Base-by-base conservation (phyloP, 2,329 filamentous ascomycete genomes). In the Thelonectria blattea region DNA sequence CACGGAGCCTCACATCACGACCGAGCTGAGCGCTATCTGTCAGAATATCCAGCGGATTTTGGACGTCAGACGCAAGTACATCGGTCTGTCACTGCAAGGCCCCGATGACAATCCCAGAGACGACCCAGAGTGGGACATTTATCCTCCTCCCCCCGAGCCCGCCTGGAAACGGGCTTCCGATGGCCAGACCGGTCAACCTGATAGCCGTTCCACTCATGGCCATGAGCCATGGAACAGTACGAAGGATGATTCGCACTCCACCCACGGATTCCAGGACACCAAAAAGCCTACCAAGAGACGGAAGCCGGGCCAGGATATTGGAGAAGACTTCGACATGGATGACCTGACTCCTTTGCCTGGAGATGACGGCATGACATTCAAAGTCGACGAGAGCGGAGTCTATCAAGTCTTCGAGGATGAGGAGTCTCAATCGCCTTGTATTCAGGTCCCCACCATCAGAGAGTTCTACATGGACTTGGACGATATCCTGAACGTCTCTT, bases 391-490 rank as follows among this genome's bases (percentile, higher is more conserved):
- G 3, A 91, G 86, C 67, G 91, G 95, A 61, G 92, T 99, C 5
- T 99, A 92, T 73, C 95, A 99, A 73, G 92, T 99, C 1, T 97
- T 92, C 72, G 89, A 94, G 68, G 89, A 85, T 48, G 79, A 85
- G 5, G 81, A 83, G 37, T 82, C 88, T 53, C 80, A 85, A 17
- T 82, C 83, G 17, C 93, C 94, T 0, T 86, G 93, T 15, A 85
- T 97, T 51, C 83, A 88, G 47, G 91, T 98, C n/a, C 95, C 95
- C 1, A 96, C 92, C 5, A 87, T 98, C 70, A 88, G 93, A 70
- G 94, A 99, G 71, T 99, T 93, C 72, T 99, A 98, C 75, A 91
- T 97, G 82, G 94, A 97, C 72, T 81, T 99, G 24, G 95, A 99
- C 72, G 83, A 88, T 20, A 89, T 98, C 59, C 82, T 96, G 53